Base-by-base conservation (phyloP, 1,284 basidiomycete species). In the Ceratobasidium sp. region DNA sequence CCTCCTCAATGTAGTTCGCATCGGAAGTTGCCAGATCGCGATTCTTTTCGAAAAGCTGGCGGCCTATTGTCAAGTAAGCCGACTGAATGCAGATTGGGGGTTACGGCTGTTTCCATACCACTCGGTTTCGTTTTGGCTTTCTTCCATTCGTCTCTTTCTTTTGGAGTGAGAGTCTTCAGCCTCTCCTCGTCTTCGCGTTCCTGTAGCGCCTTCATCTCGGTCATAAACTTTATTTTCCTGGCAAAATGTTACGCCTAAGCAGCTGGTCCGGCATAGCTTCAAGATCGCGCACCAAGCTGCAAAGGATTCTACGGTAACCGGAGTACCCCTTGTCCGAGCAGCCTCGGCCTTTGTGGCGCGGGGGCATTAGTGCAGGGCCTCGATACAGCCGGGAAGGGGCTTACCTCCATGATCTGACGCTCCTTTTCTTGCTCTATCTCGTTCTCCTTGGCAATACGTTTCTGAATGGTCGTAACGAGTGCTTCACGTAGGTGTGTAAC, bases 141-240 rank as follows among this genome's bases (percentile, higher is more conserved):
- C 84, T 90, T 94, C 83, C 87, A 90, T 82, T 99, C 97, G 84
- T 99, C 97, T 76, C 93, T 88, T 84, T 99, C 97, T 82, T 94
- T 97, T 2, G 91, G 85, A 17, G 91, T 89, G 82, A 97, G 82
- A 8, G 86, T 89, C 81, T 91, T 94, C 71, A 97, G 83, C 81
- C 88, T 90, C 78, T 97, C 96, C 37, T 95, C 95, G 77, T 98
- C 95, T 77, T 92, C 92, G 78, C 87, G 87, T 15, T 86, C 86
- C 81, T 89, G 90, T 83, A 87, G 91, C 42, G 82, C 82, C 8
- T 88, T 86, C 80, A 90, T 83, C 83, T 94, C 93, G 80, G 86
- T 87, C 80, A 93, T 91, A 81, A 97, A 98, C 79, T 87, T 89
- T 31, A 84, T 84, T 82, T 93, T 92, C 97, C 71, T 74, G 47